Conservation (phyloP, 768 basidiomycete genomes). For the Russula compacta region DNA sequence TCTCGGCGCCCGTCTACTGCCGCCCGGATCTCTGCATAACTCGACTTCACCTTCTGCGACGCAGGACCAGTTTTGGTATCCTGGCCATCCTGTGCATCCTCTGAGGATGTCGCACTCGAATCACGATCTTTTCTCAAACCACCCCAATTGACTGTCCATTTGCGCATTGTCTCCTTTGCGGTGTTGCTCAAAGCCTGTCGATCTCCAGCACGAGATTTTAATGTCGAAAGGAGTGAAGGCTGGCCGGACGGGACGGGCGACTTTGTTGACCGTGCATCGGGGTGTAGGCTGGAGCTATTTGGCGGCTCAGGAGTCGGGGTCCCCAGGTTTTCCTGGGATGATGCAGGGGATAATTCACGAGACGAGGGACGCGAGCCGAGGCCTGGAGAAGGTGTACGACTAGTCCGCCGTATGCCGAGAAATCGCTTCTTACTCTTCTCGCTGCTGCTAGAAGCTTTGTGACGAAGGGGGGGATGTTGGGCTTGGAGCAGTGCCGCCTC, state of each 20-base stretch:
- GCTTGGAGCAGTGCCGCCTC: not conserved
- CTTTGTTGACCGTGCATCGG: not conserved
- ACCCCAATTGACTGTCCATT: slow-evolving; percentile 84
- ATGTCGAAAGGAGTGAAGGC: slow-evolving; percentile 50
- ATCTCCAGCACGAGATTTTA: slow-evolving; percentile 69
- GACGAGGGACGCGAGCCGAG: slow-evolving; percentile 10
- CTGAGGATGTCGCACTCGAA: not conserved
- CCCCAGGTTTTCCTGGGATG: slow-evolving; percentile 9
- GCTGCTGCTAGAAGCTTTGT: slow-evolving; percentile 8
- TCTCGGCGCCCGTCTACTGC: slow-evolving; percentile 63
- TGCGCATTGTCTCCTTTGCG: slow-evolving; percentile 83
- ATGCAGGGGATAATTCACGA: slow-evolving; percentile 8
- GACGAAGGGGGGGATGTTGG: slow-evolving; percentile 6
- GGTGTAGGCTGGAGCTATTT: not conserved
- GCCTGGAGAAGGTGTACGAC: slow-evolving; percentile 7
- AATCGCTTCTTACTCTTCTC: slow-evolving; percentile 16
- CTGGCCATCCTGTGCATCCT: slow-evolving; percentile 19
- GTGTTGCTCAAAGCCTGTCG: slow-evolving; percentile 80
- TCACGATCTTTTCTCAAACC: slow-evolving; percentile 46
- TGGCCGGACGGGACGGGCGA: not conserved
- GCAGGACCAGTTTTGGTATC: not conserved
- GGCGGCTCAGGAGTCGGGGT: not conserved
- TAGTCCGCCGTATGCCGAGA: slow-evolving; percentile 9
- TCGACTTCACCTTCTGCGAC: slow-evolving; percentile 32
- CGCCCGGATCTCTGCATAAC: slow-evolving; percentile 66